Conservation (phyloP, 2,329 filamentous ascomycete species). For the Verticillium klebahnii region DNA sequence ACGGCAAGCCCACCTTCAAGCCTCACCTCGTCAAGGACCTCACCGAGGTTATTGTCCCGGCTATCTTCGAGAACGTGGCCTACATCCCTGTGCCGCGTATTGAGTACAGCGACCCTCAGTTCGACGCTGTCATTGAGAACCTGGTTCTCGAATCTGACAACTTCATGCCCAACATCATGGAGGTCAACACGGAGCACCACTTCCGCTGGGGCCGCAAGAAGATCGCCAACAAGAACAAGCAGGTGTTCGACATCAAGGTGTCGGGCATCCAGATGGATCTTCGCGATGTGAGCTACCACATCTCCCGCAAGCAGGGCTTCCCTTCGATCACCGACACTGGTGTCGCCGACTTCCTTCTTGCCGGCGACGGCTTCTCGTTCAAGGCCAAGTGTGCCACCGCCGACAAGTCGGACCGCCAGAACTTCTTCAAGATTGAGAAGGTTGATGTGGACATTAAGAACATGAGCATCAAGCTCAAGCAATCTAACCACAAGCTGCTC, state of each 20-base stretch:
- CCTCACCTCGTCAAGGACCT: constrained; percentile 87
- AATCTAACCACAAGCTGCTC: constrained; percentile 91
- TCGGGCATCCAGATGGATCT: constrained; percentile 92
- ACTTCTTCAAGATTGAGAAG: constrained; percentile 94
- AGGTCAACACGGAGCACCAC: constrained; percentile 89
- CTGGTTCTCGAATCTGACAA: constrained; percentile 95
- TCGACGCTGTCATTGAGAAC: constrained; percentile 91
- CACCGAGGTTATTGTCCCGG: constrained; percentile 79
- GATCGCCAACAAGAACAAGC: constrained; percentile 72
- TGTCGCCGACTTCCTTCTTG: constrained; percentile 82
- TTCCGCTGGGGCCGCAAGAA: constrained; percentile 93
- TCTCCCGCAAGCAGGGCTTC: constrained; percentile 94
- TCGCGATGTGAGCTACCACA: constrained; percentile 85
- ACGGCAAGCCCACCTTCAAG: constrained; percentile 87
- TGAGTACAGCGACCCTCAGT: constrained; percentile 78
- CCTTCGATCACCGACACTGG: constrained; percentile 82
- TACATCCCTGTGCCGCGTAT: constrained; percentile 94
- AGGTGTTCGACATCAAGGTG: constrained; percentile 73
- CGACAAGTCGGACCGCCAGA: constrained; percentile 66
- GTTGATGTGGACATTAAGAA: constrained; percentile 78
- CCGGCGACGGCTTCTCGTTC: constrained; percentile 85
- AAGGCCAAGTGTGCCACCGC: constrained; percentile 83
- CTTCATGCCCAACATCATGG: constrained; percentile 86
- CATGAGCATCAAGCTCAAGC: constrained; percentile 83
- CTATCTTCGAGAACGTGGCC: constrained; percentile 74